Conservation (phyloP, 2,329 filamentous ascomycete species). For the Epichloe gansuensis region DNA sequence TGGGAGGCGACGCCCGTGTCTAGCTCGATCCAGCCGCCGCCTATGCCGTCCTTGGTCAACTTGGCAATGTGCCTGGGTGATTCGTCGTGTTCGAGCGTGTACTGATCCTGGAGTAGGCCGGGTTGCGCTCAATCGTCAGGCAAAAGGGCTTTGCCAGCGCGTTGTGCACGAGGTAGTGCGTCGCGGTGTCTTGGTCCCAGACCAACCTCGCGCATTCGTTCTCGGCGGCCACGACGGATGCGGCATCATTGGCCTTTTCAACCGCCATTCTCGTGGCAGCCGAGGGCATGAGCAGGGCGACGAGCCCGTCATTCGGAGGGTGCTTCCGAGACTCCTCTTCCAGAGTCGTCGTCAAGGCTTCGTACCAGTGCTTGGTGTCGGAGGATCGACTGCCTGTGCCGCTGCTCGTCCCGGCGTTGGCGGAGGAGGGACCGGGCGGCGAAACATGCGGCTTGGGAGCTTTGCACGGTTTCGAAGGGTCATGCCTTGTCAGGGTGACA, state of each 20-base stretch:
- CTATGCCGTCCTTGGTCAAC: constrained; percentile 47
- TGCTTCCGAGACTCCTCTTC: constrained; percentile 42
- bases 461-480: constrained; percentile 47
- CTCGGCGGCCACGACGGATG: constrained; percentile 50
- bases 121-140: constrained; percentile 44
- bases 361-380: constrained; percentile 40
- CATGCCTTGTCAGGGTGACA: constrained; percentile 45
- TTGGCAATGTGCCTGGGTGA: constrained; percentile 47
- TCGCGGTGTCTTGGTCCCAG: constrained; percentile 52
- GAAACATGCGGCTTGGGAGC: constrained; percentile 20
- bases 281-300: constrained; percentile 57
- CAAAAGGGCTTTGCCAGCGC: constrained; percentile 52
- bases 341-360: constrained; percentile 45
- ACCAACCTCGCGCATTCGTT: constrained; percentile 58
- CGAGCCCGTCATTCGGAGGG: constrained; percentile 47
- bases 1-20: constrained; percentile 47
- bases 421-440: constrained; percentile 9
- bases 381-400: constrained; percentile 12
- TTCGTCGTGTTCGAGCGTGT: constrained; percentile 53
- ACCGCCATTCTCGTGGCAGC: constrained; percentile 52
- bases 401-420: constrained; percentile 14
- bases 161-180: constrained; percentile 52
- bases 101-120: constrained; percentile 49
- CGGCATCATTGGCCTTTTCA: constrained; percentile 45
- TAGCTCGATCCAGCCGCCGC: constrained; percentile 47